These are phyloP conservation scores for Globisporangium nodosum DNA, from an alignment of 352 stramenopile genomes.

Conservation along the genomic window DNA sequence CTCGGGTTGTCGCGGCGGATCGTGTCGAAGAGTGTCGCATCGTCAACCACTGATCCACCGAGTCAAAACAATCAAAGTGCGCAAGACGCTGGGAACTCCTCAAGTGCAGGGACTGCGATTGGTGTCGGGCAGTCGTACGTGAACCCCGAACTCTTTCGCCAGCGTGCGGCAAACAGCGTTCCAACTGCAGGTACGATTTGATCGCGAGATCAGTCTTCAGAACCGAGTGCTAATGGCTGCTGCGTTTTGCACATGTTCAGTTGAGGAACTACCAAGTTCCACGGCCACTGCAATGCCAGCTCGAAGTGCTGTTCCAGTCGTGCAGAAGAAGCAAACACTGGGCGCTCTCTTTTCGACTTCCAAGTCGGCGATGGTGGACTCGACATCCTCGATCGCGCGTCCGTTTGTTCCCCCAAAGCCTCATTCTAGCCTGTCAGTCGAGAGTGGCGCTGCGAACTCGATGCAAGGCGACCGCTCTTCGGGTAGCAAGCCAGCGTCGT, in stretches of 20 bases:
- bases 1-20: slow-evolving; percentile 31
- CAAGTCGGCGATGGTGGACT: slow-evolving; percentile 52
- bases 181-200: slow-evolving; percentile 17
- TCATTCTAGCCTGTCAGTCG: background rate
- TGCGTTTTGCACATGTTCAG: background rate
- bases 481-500: slow-evolving; percentile 1
- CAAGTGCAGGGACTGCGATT: slow-evolving; percentile 28
- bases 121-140: slow-evolving; percentile 81
- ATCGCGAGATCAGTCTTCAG: background rate
- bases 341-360: slow-evolving; percentile 47
- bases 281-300: background rate
- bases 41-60: background rate
- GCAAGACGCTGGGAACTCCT: background rate
- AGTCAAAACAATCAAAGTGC: slow-evolving; percentile 7
- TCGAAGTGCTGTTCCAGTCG: background rate
- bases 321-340: slow-evolving; percentile 38
- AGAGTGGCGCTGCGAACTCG: background rate
- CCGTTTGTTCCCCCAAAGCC: slow-evolving; percentile 43
- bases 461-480: background rate
- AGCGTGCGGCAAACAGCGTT: slow-evolving; percentile 3
- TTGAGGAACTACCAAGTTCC: background rate
- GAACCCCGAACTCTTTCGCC: slow-evolving; percentile 55
- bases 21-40: slow-evolving; percentile 10
- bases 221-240: background rate
- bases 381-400: slow-evolving; percentile 61